A percentile compares a stretch with the other conserved stretches of the same genome.
These are phyloP conservation scores for Claviceps maximensis DNA, from an alignment of 2,329 filamentous ascomycete species.

Conservation along the genomic window DNA sequence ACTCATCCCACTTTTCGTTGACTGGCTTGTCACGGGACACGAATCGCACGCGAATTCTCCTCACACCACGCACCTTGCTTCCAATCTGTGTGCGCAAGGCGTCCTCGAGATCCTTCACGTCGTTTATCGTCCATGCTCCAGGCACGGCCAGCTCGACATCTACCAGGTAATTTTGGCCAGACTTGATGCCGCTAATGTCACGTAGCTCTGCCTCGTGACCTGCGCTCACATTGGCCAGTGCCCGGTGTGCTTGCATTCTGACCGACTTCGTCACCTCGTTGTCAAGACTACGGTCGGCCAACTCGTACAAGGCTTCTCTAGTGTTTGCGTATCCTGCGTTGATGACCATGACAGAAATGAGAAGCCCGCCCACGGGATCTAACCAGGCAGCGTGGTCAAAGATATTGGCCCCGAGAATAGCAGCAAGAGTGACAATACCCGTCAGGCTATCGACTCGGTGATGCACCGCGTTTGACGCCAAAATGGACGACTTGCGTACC, in stretches of 20 bases:
- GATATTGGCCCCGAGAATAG: constrained; percentile 80
- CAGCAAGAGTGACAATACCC: constrained; percentile 79
- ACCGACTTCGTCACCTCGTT: constrained; percentile 66
- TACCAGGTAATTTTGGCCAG: constrained; percentile 89
- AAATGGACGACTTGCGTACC: constrained; percentile 87
- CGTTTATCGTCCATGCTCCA: constrained; percentile 58
- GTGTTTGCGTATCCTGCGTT: constrained; percentile 84
- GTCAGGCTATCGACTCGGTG: constrained; percentile 94
- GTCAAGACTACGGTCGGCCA: constrained; percentile 85
- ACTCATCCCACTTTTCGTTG: constrained; percentile 60
- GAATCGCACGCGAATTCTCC: constrained; percentile 74
- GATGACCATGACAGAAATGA: constrained; percentile 90
- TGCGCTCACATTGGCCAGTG: constrained; percentile 39
- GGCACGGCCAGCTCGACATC: constrained; percentile 81
- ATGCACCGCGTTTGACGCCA: constrained; percentile 92
- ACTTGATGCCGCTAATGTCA: constrained; percentile 81
- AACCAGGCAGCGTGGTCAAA: constrained; percentile 80
- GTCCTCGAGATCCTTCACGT: constrained; percentile 58
- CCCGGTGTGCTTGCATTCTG: constrained; percentile 48
- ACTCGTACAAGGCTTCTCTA: constrained; percentile 64
- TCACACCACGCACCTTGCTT: constrained; percentile 66
- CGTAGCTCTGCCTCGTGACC: constrained; percentile 54
- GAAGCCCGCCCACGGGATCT: constrained; percentile 80
- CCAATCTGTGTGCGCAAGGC: constrained; percentile 60
- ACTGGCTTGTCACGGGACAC: constrained; percentile 50